A percentile compares a stretch with the other conserved stretches of the same genome.
Evolutionary conservation across 2,329 filamentous ascomycete genomes (phyloP).

Genomic region (Colletotrichum caudatum): DNA sequence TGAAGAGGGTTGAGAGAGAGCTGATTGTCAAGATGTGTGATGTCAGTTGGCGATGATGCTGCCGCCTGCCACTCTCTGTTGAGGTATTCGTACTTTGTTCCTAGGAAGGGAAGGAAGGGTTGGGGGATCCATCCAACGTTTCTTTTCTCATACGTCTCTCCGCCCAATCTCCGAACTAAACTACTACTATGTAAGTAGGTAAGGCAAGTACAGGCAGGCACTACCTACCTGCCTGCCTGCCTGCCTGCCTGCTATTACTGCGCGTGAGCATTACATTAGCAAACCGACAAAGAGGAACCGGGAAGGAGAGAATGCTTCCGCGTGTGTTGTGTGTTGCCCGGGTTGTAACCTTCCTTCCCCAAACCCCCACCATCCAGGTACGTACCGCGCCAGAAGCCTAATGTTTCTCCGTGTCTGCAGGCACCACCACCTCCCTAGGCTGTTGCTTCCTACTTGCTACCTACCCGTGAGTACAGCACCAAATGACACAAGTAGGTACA

Average conservation of each 20-base stretch:
- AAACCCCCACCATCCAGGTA: not conserved
- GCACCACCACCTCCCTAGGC: not conserved
- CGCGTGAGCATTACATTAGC: not conserved
- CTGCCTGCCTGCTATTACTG: not conserved
- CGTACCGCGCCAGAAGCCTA: not conserved
- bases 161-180: conserved; percentile 1
- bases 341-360: conserved; percentile 6
- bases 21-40: not conserved
- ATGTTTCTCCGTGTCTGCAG: conserved; percentile 1
- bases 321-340: conserved; percentile 2
- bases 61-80: not conserved
- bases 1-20: not conserved
- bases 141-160: not conserved
- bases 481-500: too few species aligned
- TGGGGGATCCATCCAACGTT: not conserved
- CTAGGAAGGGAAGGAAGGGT: not conserved
- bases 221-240: too few species aligned
- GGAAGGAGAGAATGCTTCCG: not conserved
- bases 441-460: too few species aligned
- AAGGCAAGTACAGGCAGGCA: too few species aligned
- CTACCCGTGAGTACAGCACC: too few species aligned
- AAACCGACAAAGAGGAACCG: not conserved
- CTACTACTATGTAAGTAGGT: too few species aligned
- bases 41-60: not conserved
- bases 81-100: too few species aligned